Conservation (phyloP, 768 basidiomycete species). For the Agaricus subrufescens region DNA sequence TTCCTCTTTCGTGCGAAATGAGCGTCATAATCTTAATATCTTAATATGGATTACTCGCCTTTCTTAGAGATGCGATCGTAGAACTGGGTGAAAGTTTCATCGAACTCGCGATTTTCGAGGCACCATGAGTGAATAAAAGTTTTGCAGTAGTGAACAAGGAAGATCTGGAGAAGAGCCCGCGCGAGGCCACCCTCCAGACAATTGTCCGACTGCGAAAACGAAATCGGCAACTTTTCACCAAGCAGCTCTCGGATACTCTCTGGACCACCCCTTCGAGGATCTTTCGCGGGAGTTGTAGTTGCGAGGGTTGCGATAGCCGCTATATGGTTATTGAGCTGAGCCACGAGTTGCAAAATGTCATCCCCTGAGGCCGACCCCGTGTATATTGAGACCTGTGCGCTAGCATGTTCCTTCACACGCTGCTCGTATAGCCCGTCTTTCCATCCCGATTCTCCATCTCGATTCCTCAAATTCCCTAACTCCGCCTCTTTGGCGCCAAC, state of each 20-base stretch:
- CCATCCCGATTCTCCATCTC: not conserved
- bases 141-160: slow-evolving; percentile 17
- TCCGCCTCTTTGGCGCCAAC: not conserved
- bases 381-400: slow-evolving; percentile 41
- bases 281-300: slow-evolving; percentile 2
- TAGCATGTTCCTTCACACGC: slow-evolving; percentile 34
- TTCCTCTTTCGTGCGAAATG: slow-evolving; percentile 2
- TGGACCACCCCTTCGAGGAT: not conserved
- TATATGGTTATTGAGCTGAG: slow-evolving; percentile 43
- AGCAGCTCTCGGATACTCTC: slow-evolving; percentile 23
- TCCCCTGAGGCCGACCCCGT: slow-evolving; percentile 39
- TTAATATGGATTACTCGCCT: not conserved
- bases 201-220: not conserved
- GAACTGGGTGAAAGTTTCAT: slow-evolving; percentile 25
- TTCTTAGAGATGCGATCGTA: slow-evolving; percentile 5
- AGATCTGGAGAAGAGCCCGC: slow-evolving; percentile 2
- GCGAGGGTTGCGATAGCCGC: slow-evolving; percentile 37
- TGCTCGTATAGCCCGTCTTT: not conserved
- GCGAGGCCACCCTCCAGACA: not conserved
- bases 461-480: not conserved
- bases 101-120: slow-evolving; percentile 29
- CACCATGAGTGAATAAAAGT: slow-evolving; percentile 33
- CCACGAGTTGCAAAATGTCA: slow-evolving; percentile 38
- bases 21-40: not conserved
- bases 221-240: not conserved